Evolutionary conservation across 2,329 filamentous ascomycete genomes (phyloP).

Genomic region (Cladosporium oxysporum): DNA sequence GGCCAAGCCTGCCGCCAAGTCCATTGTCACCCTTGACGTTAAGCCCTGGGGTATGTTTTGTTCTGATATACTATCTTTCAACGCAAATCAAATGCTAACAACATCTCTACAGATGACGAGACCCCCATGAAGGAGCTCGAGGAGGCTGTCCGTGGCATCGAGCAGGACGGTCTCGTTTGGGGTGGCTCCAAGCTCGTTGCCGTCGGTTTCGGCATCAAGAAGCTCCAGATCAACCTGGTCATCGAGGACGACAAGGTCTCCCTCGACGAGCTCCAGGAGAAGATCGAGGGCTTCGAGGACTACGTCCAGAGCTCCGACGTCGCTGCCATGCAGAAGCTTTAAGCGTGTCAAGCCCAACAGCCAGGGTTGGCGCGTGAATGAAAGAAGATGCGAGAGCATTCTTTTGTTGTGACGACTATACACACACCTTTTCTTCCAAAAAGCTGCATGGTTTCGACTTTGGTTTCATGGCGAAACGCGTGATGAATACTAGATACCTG

Average conservation of each 20-base stretch:
- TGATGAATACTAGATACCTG: constrained; percentile 21
- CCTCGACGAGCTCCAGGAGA: constrained; percentile 78
- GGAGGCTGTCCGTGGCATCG: constrained; percentile 75
- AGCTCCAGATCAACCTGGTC: constrained; percentile 98
- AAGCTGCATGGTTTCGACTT: constrained; percentile 18
- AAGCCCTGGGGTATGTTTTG: constrained; percentile 93
- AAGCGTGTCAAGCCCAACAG: constrained; percentile 43
- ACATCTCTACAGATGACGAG: constrained; percentile 68
- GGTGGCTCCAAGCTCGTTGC: constrained; percentile 85
- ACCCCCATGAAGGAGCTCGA: constrained; percentile 86
- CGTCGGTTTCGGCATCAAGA: constrained; percentile 97
- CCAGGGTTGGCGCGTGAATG: constrained; percentile 12
- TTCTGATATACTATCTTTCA: neutral
- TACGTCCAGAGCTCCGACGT: constrained; percentile 94
- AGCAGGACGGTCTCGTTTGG: constrained; percentile 95
- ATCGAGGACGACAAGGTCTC: constrained; percentile 97
- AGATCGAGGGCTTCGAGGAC: constrained; percentile 87
- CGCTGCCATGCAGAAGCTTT: constrained; percentile 90
- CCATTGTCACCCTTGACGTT: constrained; percentile 89
- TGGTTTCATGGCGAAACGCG: constrained; percentile 20
- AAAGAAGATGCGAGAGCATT: neutral
- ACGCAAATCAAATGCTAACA: neutral
- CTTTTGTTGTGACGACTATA: constrained; percentile 1
- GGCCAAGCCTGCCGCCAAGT: constrained; percentile 91
- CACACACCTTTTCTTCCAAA: neutral